These are phyloP conservation scores for Lojkania enalia DNA, from an alignment of 2,329 filamentous ascomycete genomes.

Conservation along the genomic window DNA sequence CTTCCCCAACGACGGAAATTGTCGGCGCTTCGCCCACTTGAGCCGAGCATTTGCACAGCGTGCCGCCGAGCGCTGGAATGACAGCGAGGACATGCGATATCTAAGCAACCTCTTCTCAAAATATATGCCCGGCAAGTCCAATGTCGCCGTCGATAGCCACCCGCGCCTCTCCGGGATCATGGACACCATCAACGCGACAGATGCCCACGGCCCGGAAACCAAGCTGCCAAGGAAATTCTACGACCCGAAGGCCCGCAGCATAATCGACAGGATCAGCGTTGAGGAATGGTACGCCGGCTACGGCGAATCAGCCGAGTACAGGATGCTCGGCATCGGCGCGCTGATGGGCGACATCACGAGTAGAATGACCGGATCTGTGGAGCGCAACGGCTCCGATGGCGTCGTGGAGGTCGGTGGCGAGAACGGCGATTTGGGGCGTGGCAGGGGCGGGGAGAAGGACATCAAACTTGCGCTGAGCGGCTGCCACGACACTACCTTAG, in stretches of 20 bases:
- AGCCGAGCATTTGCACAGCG: constrained; percentile 53
- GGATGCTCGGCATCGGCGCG: constrained; percentile 82
- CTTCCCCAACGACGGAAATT: constrained; percentile 55
- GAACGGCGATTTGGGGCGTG: constrained; percentile 38
- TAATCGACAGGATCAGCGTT: constrained; percentile 72
- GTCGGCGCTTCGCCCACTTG: constrained; percentile 53
- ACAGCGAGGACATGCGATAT: constrained; percentile 78
- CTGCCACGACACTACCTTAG: constrained; percentile 93
- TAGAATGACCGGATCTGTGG: constrained; percentile 48
- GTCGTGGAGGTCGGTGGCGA: constrained; percentile 46
- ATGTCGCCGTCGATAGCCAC: constrained; percentile 79
- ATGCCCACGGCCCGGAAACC: constrained; percentile 80
- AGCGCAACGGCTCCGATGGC: constrained; percentile 41
- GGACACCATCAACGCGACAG: constrained; percentile 89
- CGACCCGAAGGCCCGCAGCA: constrained; percentile 68
- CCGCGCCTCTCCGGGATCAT: constrained; percentile 87
- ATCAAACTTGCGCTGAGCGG: constrained; percentile 80
- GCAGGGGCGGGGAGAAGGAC: constrained; percentile 53
- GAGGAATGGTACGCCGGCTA: constrained; percentile 96
- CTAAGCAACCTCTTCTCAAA: constrained; percentile 75
- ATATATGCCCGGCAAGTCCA: constrained; percentile 75
- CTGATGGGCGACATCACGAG: constrained; percentile 79
- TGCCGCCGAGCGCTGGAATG: constrained; percentile 53
- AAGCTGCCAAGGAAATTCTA: constrained; percentile 85
- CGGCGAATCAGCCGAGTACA: constrained; percentile 80